Conservation (phyloP, 495 filamentous ascomycete genomes). For the Penicillium paradoxum region DNA sequence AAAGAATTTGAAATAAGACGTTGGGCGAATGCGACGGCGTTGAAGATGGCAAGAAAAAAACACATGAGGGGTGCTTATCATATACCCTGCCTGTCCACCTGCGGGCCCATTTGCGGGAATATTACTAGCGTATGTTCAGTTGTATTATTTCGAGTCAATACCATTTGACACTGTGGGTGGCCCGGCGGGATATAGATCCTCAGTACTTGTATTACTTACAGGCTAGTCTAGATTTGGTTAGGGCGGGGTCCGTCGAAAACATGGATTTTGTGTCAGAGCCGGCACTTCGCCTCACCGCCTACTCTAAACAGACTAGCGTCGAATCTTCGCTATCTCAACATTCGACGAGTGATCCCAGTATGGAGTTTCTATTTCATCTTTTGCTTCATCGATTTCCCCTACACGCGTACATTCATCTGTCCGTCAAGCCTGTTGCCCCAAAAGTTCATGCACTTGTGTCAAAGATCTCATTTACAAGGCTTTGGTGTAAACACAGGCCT, state of each 20-base stretch:
- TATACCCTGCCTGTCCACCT: not conserved
- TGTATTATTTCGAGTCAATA: not conserved
- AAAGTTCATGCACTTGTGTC: slow-evolving; percentile 15
- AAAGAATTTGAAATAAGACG: slow-evolving; percentile 7
- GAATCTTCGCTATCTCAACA: not conserved
- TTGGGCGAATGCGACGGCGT: slow-evolving; percentile 4
- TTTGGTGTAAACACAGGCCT: slow-evolving; percentile 36
- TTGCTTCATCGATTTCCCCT: slow-evolving; percentile 3
- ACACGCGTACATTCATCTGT: not conserved
- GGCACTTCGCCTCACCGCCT: not conserved
- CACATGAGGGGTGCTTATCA: slow-evolving; percentile 12
- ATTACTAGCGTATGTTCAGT: not conserved
- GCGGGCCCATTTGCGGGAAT: not conserved
- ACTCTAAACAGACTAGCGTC: not conserved
- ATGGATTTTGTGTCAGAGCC: too few relatives aligned
- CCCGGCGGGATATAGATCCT: not conserved
- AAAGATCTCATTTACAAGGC: slow-evolving; percentile 22
- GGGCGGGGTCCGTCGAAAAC: not conserved
- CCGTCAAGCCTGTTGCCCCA: slow-evolving; percentile 1
- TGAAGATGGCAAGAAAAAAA: slow-evolving; percentile 22
- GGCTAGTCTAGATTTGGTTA: not conserved
- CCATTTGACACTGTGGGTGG: not conserved
- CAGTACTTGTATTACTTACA: not conserved
- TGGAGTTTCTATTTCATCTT: not conserved
- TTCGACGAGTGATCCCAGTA: not conserved